Evolutionary conservation across 768 basidiomycete genomes (phyloP), one percentile per base, ranked within the genome.

Genomic region (Hydnum rufescens): DNA sequence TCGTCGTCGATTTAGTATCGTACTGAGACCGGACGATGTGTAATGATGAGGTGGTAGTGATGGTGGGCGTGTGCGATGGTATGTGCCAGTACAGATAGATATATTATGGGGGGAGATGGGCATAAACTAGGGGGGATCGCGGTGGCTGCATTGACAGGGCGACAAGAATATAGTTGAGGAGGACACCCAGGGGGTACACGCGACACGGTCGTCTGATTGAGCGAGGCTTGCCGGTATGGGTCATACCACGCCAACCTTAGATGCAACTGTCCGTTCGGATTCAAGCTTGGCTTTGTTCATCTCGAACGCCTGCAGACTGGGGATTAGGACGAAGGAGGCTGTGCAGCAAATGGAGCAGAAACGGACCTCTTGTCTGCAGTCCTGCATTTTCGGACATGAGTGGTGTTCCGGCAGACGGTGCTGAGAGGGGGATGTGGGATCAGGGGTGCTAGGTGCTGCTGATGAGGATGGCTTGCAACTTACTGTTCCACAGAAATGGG

Each of bases 361-460:
- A 28, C 44, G 13, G 8, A 47, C 44, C 44, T 47, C 13, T 47
- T 86, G 81, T 57, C 80, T 71, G 68, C 87, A 90, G 64, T 79
- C 79, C 62, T 83, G 79, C 56, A 92, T 68, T 56, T 87, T 81
- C 58, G 75, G 74, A 68, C 87, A 92, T 52, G 74, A 73, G 64
- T 92, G 87, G 59, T 85, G 83, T 63, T 90, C 88, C 4, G 88
- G 86, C 57, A 92, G 72, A 55, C 87, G 82, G 63, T 90, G 88
- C 82, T 89, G 53, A 53, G 29, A 58, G 54, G 53, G 54, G 42
- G 57, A 53, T 19, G 25, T 46, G 30, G 42, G 25, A 52, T 57
- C 31, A 32, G 32, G 47, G 32, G 39, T 16, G 54, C 26, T n/a
- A n/a, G n/a, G 3, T 54, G 54, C 28, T 4, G 39, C 30, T 32